Conservation (phyloP, 1,284 basidiomycete genomes). For the Apiotrichum montevideense region DNA sequence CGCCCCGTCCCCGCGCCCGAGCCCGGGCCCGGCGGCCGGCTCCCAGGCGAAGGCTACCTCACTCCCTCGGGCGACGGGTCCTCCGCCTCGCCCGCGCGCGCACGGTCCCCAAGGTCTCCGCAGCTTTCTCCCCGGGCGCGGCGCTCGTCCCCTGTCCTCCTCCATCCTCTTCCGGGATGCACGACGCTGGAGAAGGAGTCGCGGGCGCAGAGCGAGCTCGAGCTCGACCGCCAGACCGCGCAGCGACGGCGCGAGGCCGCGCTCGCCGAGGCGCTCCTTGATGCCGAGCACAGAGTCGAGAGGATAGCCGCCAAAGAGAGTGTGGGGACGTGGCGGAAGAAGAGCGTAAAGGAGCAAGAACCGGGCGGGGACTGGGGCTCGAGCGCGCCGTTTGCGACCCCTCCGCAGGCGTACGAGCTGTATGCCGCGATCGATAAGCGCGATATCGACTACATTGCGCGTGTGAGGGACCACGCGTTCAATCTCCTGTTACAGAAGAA, state of each 20-base stretch:
- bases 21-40: not conserved
- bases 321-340: constrained; percentile 27
- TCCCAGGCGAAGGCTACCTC: not conserved
- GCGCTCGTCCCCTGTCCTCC: constrained; percentile 32
- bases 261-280: constrained; percentile 44
- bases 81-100: not conserved
- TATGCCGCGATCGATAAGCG: constrained; percentile 46
- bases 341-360: constrained; percentile 7
- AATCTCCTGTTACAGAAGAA: constrained; percentile 43
- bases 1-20: not conserved
- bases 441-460: constrained; percentile 45
- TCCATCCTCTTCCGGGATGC: constrained; percentile 34
- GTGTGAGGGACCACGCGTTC: constrained; percentile 46
- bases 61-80: not conserved
- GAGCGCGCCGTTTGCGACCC: constrained; percentile 27
- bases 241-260: constrained; percentile 29
- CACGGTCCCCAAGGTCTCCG: not conserved
- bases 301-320: constrained; percentile 22
- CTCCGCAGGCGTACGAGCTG: constrained; percentile 47
- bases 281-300: constrained; percentile 35
- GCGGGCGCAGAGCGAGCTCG: constrained; percentile 33
- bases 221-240: constrained; percentile 35
- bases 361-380: constrained; percentile 3
- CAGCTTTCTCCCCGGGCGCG: not conserved
- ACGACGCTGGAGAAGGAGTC: constrained; percentile 27